These are phyloP conservation scores for Microbotryum violaceum DNA, from an alignment of 1,284 basidiomycete genomes.

Conservation along the genomic window DNA sequence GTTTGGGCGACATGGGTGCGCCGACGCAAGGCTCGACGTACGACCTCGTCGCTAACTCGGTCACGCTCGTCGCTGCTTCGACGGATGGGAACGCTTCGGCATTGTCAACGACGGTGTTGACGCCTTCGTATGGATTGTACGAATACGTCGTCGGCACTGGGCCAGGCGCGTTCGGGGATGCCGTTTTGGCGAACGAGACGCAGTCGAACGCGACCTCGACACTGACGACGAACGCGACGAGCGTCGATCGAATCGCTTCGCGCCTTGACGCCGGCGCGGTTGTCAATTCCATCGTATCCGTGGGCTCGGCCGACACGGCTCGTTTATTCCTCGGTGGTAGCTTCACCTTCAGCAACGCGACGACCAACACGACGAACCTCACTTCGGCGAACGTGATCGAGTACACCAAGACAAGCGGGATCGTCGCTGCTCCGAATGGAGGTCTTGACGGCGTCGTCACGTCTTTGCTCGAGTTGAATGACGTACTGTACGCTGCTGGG, in stretches of 20 bases:
- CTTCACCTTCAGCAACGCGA: slow-evolving; percentile 49
- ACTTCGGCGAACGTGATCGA: slow-evolving; percentile 63
- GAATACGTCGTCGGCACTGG: slow-evolving; percentile 24
- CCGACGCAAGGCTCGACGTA: slow-evolving; percentile 58
- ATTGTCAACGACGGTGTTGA: not conserved
- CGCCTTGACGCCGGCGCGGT: slow-evolving; percentile 36
- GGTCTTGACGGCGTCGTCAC: slow-evolving; percentile 39
- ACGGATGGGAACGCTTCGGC: slow-evolving; percentile 17
- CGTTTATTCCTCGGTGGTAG: slow-evolving; percentile 66
- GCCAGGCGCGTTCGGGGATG: slow-evolving; percentile 24
- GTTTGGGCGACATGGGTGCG: slow-evolving; percentile 53
- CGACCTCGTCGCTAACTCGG: slow-evolving; percentile 68
- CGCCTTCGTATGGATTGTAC: slow-evolving; percentile 17
- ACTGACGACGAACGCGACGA: slow-evolving; percentile 22
- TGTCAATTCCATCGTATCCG: slow-evolving; percentile 54
- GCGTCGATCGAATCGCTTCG: slow-evolving; percentile 24
- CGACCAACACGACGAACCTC: slow-evolving; percentile 46
- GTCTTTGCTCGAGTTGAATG: slow-evolving; percentile 33
- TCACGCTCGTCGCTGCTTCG: slow-evolving; percentile 50
- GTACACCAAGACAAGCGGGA: slow-evolving; percentile 50
- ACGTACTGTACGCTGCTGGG: slow-evolving; percentile 71
- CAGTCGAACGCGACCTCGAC: slow-evolving; percentile 16
- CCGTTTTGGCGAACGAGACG: not conserved
- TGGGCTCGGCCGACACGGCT: slow-evolving; percentile 45
- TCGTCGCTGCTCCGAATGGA: slow-evolving; percentile 41